A percentile compares a stretch with the other conserved stretches of the same genome.
Evolutionary conservation across 768 basidiomycete genomes (phyloP).

Genomic region (Terana coerulea): DNA sequence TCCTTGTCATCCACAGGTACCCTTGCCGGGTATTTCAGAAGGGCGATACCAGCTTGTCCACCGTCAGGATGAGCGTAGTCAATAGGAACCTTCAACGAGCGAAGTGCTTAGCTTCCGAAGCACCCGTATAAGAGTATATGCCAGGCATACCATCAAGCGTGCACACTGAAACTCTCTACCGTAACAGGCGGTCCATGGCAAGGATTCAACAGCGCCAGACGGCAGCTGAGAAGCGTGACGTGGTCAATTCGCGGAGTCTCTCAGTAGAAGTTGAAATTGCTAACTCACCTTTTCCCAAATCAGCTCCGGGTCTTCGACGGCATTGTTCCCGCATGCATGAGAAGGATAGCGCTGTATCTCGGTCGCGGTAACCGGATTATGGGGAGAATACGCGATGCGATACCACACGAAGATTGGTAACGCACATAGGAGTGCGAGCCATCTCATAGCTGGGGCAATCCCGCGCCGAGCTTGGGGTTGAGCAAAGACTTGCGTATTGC

Average conservation of each 20-base stretch:
- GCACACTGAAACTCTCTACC: background rate
- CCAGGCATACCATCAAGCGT: background rate
- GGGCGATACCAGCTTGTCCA: slow-evolving; percentile 21
- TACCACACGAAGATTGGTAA: too few relatives aligned
- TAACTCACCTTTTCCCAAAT: background rate
- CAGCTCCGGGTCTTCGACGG: background rate
- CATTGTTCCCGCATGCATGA: too few relatives aligned
- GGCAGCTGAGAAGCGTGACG: background rate
- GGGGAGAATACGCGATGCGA: too few relatives aligned
- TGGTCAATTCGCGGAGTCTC: background rate
- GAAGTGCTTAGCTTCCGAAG: background rate
- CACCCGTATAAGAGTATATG: background rate
- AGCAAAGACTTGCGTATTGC: too few relatives aligned
- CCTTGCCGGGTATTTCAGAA: slow-evolving; percentile 21
- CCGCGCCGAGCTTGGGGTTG: too few relatives aligned
- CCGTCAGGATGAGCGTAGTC: slow-evolving; percentile 21
- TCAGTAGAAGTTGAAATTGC: background rate
- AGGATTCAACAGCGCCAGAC: background rate
- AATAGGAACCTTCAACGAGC: slow-evolving; percentile 28
- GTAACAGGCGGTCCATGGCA: background rate
- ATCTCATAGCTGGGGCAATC: too few relatives aligned
- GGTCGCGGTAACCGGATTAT: too few relatives aligned
- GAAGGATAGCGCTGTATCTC: too few relatives aligned
- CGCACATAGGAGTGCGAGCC: too few relatives aligned
- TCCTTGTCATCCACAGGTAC: slow-evolving; percentile 4